Conservation (phyloP, 805 yeast genomes). For the Metschnikowia borealis region DNA sequence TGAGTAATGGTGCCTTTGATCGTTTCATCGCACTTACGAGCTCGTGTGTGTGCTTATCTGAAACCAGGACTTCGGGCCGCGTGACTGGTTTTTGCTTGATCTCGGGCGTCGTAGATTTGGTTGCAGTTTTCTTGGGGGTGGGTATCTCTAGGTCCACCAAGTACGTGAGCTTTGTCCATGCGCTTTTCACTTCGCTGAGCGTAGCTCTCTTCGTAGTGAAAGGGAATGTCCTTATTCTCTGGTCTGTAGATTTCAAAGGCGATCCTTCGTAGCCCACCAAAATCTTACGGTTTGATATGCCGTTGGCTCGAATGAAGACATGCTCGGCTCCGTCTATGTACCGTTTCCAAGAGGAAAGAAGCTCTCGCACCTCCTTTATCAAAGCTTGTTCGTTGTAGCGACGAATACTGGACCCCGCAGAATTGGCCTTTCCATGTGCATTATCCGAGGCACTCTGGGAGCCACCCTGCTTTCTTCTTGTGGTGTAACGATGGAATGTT, state of each 20-base stretch:
- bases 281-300: constrained; percentile 59
- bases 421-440: constrained; percentile 90
- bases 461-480: constrained; percentile 97
- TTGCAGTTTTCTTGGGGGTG: constrained; percentile 21
- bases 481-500: constrained; percentile 91
- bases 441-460: constrained; percentile 90
- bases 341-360: constrained; percentile 62
- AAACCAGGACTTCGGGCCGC: constrained; percentile 8
- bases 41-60: constrained; percentile 55
- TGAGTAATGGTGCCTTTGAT: constrained; percentile 71
- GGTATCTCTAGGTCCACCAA: constrained; percentile 56
- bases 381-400: constrained; percentile 86
- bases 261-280: constrained; percentile 66
- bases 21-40: constrained; percentile 58
- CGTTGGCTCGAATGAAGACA: constrained; percentile 79
- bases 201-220: constrained; percentile 91
- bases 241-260: constrained; percentile 49
- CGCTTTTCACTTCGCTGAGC: constrained; percentile 67
- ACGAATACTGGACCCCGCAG: constrained; percentile 90
- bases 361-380: constrained; percentile 67
- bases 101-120: constrained; percentile 14
- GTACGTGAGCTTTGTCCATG: constrained; percentile 77
- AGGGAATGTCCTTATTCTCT: constrained; percentile 68
- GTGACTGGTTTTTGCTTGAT: constrained; percentile 15
- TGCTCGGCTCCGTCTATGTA: constrained; percentile 58